These are phyloP conservation scores for Acer yangbiense DNA, from an alignment of 345 rosid species.

Conservation along the genomic window DNA sequence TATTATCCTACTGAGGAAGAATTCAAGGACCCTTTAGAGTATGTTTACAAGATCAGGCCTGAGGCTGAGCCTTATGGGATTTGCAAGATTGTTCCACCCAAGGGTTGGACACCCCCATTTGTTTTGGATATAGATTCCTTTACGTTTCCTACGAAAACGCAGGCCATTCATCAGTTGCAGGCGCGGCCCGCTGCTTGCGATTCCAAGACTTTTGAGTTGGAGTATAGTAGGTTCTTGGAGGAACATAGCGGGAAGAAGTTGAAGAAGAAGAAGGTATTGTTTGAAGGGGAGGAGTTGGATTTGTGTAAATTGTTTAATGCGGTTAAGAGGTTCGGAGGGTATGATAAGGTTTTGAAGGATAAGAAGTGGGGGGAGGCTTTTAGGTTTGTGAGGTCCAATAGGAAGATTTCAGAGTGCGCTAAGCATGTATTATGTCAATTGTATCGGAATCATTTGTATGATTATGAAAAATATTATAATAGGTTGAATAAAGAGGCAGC, in stretches of 20 bases:
- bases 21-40: slow-evolving; percentile 82
- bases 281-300: slow-evolving; percentile 89
- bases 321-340: slow-evolving; percentile 90
- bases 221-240: slow-evolving; percentile 78
- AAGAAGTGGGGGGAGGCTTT: slow-evolving; percentile 92
- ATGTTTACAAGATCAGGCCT: slow-evolving; percentile 70
- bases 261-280: slow-evolving; percentile 73
- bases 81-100: slow-evolving; percentile 91
- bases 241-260: slow-evolving; percentile 67
- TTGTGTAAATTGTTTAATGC: slow-evolving; percentile 86
- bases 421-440: slow-evolving; percentile 85
- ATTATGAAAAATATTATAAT: slow-evolving; percentile 71
- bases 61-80: slow-evolving; percentile 94
- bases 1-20: slow-evolving; percentile 85
- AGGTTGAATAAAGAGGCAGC: slow-evolving; percentile 39
- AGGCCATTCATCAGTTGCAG: slow-evolving; percentile 96
- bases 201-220: slow-evolving; percentile 84
- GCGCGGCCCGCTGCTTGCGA: slow-evolving; percentile 86
- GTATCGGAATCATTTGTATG: slow-evolving; percentile 78
- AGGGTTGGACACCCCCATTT: slow-evolving; percentile 76
- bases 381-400: slow-evolving; percentile 60
- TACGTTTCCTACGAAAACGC: slow-evolving; percentile 85
- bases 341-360: slow-evolving; percentile 64
- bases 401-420: slow-evolving; percentile 77
- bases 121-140: slow-evolving; percentile 66